Base-by-base conservation (phyloP, 2,329 filamentous ascomycete genomes). In the Claviceps sp. region DNA sequence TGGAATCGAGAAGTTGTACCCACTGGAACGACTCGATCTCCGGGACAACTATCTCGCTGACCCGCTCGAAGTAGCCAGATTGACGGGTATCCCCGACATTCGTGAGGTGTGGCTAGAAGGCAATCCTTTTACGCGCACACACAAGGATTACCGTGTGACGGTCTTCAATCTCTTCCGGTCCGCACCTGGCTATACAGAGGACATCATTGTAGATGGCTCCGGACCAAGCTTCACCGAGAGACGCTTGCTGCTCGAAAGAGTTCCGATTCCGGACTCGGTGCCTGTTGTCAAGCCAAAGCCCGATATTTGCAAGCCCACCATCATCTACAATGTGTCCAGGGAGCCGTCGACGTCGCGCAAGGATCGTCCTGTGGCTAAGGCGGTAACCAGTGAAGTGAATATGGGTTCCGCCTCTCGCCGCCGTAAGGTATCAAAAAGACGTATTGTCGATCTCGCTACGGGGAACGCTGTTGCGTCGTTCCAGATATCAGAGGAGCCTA, bases 81-180 rank as follows among this genome's bases (percentile, higher is more conserved):
- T 98, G 54, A 96, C 91, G 1, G 84, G 85, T 50, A 89, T 96
- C 49, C 90, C 93, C 26, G 87, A 96, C 50, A 85, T 98, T 58
- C 83, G 84, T 54, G 91, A 97, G 65, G 84, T 98, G 36, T 98
- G 90, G 77, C 85, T 98, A 16, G 80, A 86, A 55, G 88, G 89
- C 22, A 98, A 98, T 61, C 88, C 90, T 0, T 96, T 97, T 61
- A 87, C 85, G 44, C 88, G 87, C 59, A 90, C 89, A 1, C 88
- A 96, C 64, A 77, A 84, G 54, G 82, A 85, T 59, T 95, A 95
- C 64, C 82, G 93, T 48, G 76, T 95, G 57, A 87, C 83, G 20
- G 94, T 97, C 56, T 96, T 98, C 80, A 98, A 97, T 61, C 75
- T 97, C 2, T 98, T 98, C 74, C 82, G 93, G 56, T 84, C 81